These are phyloP conservation scores for Mycotypha africana DNA, from an alignment of 371 early-diverging fungal species.

Conservation along the genomic window DNA sequence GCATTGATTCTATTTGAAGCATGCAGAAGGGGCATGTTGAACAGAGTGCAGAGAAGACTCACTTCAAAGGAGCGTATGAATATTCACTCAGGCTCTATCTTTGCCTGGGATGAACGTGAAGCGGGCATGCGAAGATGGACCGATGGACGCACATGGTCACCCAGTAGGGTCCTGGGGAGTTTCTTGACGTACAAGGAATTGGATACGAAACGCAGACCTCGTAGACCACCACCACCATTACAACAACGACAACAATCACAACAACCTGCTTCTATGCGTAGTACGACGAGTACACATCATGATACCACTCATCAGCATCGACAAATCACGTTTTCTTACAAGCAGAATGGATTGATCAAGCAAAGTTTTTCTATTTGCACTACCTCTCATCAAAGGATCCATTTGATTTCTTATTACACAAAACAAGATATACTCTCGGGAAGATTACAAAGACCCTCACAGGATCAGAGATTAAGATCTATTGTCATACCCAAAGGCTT, in stretches of 20 bases:
- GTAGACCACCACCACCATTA: slow-evolving; percentile 10
- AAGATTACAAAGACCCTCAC: slow-evolving; percentile 41
- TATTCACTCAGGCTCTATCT: slow-evolving; percentile 83
- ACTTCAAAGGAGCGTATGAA: slow-evolving; percentile 70
- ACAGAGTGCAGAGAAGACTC: slow-evolving; percentile 73
- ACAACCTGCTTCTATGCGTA: no score
- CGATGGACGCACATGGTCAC: slow-evolving; percentile 86
- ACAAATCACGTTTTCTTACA: slow-evolving; percentile 25
- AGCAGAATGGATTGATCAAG: slow-evolving; percentile 77
- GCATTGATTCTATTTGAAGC: slow-evolving; percentile 81
- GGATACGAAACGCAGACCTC: slow-evolving; percentile 48
- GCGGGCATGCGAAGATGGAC: slow-evolving; percentile 91
- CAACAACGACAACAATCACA: neutral
- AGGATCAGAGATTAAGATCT: slow-evolving; percentile 33
- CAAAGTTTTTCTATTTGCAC: slow-evolving; percentile 84
- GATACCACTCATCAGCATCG: no score
- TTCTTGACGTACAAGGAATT: slow-evolving; percentile 79
- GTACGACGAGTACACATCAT: no score
- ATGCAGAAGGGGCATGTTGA: slow-evolving; percentile 58
- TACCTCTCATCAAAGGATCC: slow-evolving; percentile 69
- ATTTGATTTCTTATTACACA: slow-evolving; percentile 82
- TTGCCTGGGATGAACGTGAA: slow-evolving; percentile 85
- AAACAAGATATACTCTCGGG: slow-evolving; percentile 61
- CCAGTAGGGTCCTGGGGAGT: slow-evolving; percentile 77
- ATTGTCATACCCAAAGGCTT: slow-evolving; percentile 51